Evolutionary conservation across 2,329 filamentous ascomycete species (phyloP), one percentile per base, ranked within the genome.

Genomic region (Colletotrichum sp.): DNA sequence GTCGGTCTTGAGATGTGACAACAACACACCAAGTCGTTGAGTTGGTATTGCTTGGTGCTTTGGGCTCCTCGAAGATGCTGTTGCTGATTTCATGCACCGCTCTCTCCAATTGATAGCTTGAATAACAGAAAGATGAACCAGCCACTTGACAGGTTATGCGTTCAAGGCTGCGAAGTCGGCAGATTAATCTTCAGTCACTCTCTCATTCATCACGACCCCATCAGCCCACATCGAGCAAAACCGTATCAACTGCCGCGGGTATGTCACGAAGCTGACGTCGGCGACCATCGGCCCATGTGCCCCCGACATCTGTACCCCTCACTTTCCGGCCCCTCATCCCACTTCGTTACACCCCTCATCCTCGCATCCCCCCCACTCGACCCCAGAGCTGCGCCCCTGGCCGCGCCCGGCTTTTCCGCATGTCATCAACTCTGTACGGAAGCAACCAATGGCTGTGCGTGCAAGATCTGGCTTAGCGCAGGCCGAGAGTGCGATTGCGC

Each of bases 291-390:
- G 70, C 57, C 28, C 72, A 75, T 75, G 34, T 62, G 62, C 49
- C 68, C 12, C 72, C 59, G 72, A 71, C 66, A 30, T 32, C 57
- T 34, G 26, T 62, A 69, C 71, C 69, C 72, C 72, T 75, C 73
- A 76, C 60, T 74, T 65, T 15, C 12, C 30, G 30, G 36, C 62
- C 71, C 67, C 67, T 71, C 44, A 73, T 26, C 44, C 44, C 44
- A 52, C 44, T 52, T 52, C 39, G 52, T 28, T 34, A 57, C 66
- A 60, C 24, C 66, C 66, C 52, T 69, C 66, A 69, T 69, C 66
- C 66, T 69, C 66, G 66, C 52, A 69, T 28, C 21, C 18, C 52
- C 66, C 52, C 66, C 32, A 69, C 66, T 15, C 21, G 24, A 16
- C 26, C 21, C 63, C 63, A 66, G 13, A 39, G 32, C 30, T 36